phyloP scores from a whole-genome alignment of 176 grass and related monocot genomes.

The Cocos nucifera region DNA sequence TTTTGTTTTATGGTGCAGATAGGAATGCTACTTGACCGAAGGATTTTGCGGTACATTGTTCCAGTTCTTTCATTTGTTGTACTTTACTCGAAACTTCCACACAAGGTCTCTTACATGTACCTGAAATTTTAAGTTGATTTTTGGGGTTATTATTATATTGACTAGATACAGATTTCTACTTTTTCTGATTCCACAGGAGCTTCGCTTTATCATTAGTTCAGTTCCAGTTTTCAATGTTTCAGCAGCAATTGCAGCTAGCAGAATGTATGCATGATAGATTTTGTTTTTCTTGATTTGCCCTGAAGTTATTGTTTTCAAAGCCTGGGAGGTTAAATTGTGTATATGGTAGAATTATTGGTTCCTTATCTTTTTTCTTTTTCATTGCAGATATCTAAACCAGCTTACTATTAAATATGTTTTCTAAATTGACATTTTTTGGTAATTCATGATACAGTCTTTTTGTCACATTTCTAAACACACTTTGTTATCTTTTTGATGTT shows the following conservation, averaged over 20 bases:
- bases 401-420: too few species aligned
- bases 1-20: conserved; percentile 23
- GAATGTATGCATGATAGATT: conserved; percentile 46
- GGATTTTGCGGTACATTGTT: conserved; percentile 60
- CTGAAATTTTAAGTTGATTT: conserved; percentile 3
- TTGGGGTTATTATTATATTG: conserved; percentile 2
- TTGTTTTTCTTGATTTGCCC: background rate
- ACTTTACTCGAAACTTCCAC: conserved; percentile 95
- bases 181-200: conserved; percentile 54
- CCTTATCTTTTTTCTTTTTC: too few species aligned
- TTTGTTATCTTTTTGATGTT: too few species aligned
- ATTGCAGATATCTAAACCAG: too few species aligned
- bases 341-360: too few species aligned
- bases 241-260: conserved; percentile 72
- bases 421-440: too few species aligned
- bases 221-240: conserved; percentile 88
- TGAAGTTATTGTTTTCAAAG: too few species aligned
- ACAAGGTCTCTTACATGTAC: conserved; percentile 51
- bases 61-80: conserved; percentile 86
- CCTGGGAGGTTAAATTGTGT: too few species aligned
- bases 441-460: too few species aligned
- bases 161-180: background rate
- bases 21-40: conserved; percentile 74
- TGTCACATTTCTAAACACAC: too few species aligned
- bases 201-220: conserved; percentile 78